Conservation (phyloP, 441 rosid species). For the Eutrema salsugineum region DNA sequence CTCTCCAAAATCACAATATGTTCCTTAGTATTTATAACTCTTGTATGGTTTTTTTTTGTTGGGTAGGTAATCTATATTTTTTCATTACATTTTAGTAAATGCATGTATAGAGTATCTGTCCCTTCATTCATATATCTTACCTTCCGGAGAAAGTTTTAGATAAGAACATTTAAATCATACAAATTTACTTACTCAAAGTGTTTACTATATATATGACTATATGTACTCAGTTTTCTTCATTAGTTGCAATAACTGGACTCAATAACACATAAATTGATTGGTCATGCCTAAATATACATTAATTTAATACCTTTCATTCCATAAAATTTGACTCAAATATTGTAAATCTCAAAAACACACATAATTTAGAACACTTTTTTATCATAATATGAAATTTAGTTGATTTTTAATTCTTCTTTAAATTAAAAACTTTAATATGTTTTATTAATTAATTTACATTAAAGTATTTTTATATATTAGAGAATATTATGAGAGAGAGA, state of each 20-base stretch:
- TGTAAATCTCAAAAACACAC: neutral
- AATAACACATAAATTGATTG: neutral
- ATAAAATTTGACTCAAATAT: neutral
- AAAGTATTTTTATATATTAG: neutral
- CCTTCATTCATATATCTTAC: neutral
- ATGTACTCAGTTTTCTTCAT: neutral
- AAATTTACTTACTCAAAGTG: neutral
- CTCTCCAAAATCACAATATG: neutral
- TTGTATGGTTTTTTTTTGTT: neutral
- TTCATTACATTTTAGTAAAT: neutral
- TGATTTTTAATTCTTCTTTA: too few species aligned
- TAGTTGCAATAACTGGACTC: neutral
- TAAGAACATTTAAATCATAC: neutral
- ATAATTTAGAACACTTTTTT: neutral
- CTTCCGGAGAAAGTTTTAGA: neutral
- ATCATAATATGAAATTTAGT: neutral
- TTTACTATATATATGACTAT: neutral
- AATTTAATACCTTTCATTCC: neutral
- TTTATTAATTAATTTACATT: too few species aligned
- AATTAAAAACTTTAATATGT: too few species aligned
- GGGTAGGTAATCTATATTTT: neutral
- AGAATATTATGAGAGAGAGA: neutral
- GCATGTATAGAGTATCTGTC: neutral
- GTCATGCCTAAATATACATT: neutral
- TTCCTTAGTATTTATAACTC: neutral